Base-by-base conservation (phyloP, 2,329 filamentous ascomycete genomes). In the Teratosphaeria pseudoeucalypti region DNA sequence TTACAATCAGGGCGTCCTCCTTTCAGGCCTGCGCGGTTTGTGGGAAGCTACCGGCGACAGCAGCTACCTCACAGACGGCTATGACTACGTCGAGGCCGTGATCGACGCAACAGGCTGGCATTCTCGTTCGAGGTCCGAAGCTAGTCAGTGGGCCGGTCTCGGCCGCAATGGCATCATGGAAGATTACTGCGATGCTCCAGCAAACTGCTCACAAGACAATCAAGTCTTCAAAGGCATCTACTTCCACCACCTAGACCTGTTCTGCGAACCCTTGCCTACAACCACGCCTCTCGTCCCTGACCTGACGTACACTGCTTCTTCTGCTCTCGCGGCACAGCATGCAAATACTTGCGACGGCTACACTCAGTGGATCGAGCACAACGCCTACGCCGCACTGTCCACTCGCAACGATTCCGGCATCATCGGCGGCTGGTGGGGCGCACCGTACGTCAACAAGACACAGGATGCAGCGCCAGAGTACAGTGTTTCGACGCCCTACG, bases 211-310 rank as follows among this genome's bases (percentile, higher is more conserved):
- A 12, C 91, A 96, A 70, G 83, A 97, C 66, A 82, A 82, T 0
- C 90, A 96, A 68, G 90, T 90, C 0, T 97, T 97, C 82, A 97
- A 97, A 72, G 89, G 90, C 32, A 94, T 96, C 60, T 96, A 92
- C 78, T 96, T 96, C 75, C 89, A 96, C 70, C 92, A 97, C 70
- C 78, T 97, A 0, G 82, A 85, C 0, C 76, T 84, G 1, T 96
- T 96, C 72, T 97, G 92, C 72, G 79, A 81, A 4, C 81, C 85
- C 0, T 74, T 95, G 2, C 80, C 78, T 0, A 70, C 63, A 7
- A 47, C 2, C 57, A 69, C 77, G 10, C 73, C 81, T 1, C 73
- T 76, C 6, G 71, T 78, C 37, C 72, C 74, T 10, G 77, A 75
- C 2, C 74, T 80, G 57, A 77, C 81, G 4, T 70, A 72, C 53